These are phyloP conservation scores for Saccharum officinarum DNA, from an alignment of 176 grass and related monocot genomes.

Conservation along the genomic window DNA sequence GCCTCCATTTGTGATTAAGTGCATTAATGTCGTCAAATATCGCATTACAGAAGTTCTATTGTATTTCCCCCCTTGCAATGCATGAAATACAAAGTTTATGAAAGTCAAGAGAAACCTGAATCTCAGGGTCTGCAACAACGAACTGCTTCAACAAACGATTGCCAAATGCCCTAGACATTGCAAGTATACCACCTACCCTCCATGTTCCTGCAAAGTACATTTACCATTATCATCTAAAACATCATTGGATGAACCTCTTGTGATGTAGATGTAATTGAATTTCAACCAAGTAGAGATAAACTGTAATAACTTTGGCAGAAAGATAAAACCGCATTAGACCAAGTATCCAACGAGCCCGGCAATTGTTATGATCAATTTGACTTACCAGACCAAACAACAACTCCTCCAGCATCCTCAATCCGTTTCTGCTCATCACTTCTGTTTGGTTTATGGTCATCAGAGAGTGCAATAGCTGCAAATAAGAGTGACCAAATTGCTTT, in stretches of 20 bases:
- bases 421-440: slow-evolving; percentile 86
- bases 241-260: background rate
- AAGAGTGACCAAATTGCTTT: slow-evolving; percentile 18
- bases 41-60: background rate
- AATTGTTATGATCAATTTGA: background rate
- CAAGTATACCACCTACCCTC: slow-evolving; percentile 91
- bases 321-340: background rate
- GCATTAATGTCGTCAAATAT: slow-evolving; percentile 10
- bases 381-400: slow-evolving; percentile 74
- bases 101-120: slow-evolving; percentile 57
- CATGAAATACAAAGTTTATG: slow-evolving; percentile 24
- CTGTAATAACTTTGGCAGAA: background rate
- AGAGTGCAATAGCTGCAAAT: slow-evolving; percentile 74
- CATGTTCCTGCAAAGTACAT: slow-evolving; percentile 64
- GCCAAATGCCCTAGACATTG: slow-evolving; percentile 94
- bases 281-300: slow-evolving; percentile 23
- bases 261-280: background rate
- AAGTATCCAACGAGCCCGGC: background rate
- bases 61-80: background rate
- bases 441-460: slow-evolving; percentile 86
- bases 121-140: slow-evolving; percentile 85
- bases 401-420: slow-evolving; percentile 82
- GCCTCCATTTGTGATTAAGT: background rate
- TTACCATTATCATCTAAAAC: slow-evolving; percentile 31
- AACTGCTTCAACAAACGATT: slow-evolving; percentile 84